Base-by-base conservation (phyloP, 2,329 filamentous ascomycete species). In the Trichoderma gracile region DNA sequence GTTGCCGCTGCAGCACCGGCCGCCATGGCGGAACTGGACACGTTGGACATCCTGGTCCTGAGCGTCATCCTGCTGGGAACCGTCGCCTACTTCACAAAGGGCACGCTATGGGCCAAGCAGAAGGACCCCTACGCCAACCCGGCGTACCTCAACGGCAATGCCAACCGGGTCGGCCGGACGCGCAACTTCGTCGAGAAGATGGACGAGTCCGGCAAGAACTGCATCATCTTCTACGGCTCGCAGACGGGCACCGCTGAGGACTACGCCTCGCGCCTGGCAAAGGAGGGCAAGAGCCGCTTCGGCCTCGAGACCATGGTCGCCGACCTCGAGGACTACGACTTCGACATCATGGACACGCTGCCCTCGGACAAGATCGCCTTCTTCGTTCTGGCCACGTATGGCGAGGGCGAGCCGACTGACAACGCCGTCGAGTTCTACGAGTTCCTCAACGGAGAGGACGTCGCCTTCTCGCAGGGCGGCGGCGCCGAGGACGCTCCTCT, bases 351-450 rank as follows among this genome's bases (percentile, higher is more conserved):
- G 68, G 94, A 99, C 77, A 82, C 87, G 63, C 87, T 98, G 71
- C 91, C 94, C 50, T 87, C 88, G 69, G 93, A 98, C 78, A 97
- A 97, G 80, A 79, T 99, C 59, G 91, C 89, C 72, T 90, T 99
- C 81, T 99, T 99, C 75, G 90, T 99, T 66, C 85, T 99, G 68
- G 95, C 95, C 59, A 99, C 96, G 42, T 99, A 99, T 73, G 95
- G 95, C 69, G 95, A 99, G 82, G 95, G 95, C 68, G 96, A 99
- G 79, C 95, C 95, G 50, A 99, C 96, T 38, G 95, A 99, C 74
- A 99, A 99, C 75, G 95, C 96, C 7, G 95, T 98, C 68, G 95
- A 99, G 71, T 99, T 99, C 81, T 97, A 96, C 81, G 95, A 99
- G 77, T 98, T 97, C 79, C 85, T 98, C 73, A 91, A 86, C 56